phyloP scores from a whole-genome alignment of 108 stramenopile species.

The Cyclotella choctawhatcheeana region DNA sequence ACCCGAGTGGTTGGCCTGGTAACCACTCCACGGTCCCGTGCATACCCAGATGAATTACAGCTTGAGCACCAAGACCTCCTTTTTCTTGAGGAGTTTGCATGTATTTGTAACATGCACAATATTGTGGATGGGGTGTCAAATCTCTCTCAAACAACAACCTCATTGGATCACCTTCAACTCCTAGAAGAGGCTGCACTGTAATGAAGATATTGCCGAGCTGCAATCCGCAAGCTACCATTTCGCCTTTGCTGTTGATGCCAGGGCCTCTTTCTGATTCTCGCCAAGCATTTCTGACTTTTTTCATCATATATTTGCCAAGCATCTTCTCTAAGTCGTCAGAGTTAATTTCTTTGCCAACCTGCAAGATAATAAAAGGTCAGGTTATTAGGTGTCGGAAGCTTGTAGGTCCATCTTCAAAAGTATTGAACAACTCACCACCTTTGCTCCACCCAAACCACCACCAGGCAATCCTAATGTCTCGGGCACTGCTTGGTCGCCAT shows the following conservation, averaged over 20 bases:
- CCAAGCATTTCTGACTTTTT: slow-evolving; percentile 78
- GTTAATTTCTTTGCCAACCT: slow-evolving; percentile 28
- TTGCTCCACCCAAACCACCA: slow-evolving; percentile 71
- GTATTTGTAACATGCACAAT: slow-evolving; percentile 82
- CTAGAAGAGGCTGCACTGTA: slow-evolving; percentile 84
- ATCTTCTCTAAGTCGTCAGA: slow-evolving; percentile 68
- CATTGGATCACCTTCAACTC: slow-evolving; percentile 92
- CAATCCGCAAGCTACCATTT: slow-evolving; percentile 77
- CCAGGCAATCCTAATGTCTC: slow-evolving; percentile 58
- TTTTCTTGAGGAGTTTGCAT: slow-evolving; percentile 55
- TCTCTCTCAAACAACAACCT: slow-evolving; percentile 84
- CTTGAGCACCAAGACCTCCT: slow-evolving; percentile 61
- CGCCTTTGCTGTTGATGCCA: slow-evolving; percentile 63
- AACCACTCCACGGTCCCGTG: slow-evolving; percentile 83
- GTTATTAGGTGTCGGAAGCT: too few species aligned
- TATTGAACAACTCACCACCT: slow-evolving; percentile 60
- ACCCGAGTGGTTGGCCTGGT: slow-evolving; percentile 78
- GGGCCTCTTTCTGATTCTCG: slow-evolving; percentile 66
- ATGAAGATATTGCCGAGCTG: slow-evolving; percentile 86
- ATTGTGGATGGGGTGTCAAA: slow-evolving; percentile 90
- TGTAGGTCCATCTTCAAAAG: too few species aligned
- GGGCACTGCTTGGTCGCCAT: slow-evolving; percentile 61
- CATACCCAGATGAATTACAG: slow-evolving; percentile 90
- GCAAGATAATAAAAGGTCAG: neutral
- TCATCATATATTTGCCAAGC: slow-evolving; percentile 77